Evolutionary conservation across 2,329 filamentous ascomycete species (phyloP).

Genomic region (Sporothrix protearum): DNA sequence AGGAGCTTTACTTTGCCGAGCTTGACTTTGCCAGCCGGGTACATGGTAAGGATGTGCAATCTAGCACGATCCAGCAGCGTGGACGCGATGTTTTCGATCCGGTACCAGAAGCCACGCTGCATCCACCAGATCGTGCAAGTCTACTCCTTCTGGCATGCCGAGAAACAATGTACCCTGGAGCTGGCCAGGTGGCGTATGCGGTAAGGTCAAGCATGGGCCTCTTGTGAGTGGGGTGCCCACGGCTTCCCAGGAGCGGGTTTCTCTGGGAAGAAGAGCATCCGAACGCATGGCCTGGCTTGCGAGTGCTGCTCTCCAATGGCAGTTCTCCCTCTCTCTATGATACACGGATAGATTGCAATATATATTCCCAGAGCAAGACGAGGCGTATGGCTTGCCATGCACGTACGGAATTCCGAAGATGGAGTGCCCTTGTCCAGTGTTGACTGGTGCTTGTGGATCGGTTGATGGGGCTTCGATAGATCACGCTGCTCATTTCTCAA

Average conservation of each 20-base stretch:
- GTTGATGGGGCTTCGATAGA: not conserved
- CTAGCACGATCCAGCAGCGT: not conserved
- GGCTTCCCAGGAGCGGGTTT: not conserved
- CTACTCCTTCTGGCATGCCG: not conserved
- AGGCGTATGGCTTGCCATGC: constrained; percentile 21
- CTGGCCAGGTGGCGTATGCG: not conserved
- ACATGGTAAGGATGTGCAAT: not conserved
- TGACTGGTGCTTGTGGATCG: not conserved
- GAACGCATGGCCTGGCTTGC: not conserved
- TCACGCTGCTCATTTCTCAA: not conserved
- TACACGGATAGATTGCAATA: not conserved
- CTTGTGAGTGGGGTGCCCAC: not conserved
- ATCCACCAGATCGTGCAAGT: constrained; percentile 1
- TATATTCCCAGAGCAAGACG: not conserved
- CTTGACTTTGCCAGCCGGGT: not conserved
- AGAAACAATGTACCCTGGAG: not conserved
- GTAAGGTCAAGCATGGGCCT: not conserved
- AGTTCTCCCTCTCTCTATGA: not conserved
- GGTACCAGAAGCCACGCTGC: not conserved
- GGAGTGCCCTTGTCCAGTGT: not conserved
- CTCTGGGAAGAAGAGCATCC: not conserved
- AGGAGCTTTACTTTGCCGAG: not conserved
- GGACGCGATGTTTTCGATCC: not conserved
- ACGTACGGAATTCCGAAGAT: constrained; percentile 29
- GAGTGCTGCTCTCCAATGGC: not conserved